phyloP scores from a whole-genome alignment of 179 eudicot species.

The Silene coronaria region DNA sequence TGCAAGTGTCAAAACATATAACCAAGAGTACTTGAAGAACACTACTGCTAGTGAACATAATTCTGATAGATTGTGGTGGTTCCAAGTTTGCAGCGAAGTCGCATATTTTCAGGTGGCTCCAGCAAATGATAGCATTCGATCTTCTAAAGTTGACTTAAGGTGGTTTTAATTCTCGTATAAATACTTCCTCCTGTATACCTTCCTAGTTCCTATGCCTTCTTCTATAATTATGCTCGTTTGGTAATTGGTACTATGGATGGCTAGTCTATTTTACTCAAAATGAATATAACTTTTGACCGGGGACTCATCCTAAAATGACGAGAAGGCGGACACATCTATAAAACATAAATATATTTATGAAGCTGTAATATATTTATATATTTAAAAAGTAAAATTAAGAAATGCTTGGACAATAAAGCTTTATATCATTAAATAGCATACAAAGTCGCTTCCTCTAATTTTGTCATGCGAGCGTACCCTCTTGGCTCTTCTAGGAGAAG shows the following conservation, averaged over 20 bases:
- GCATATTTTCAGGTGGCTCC: conserved; percentile 99
- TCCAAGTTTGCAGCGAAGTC: conserved; percentile 99
- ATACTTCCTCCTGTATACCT: neutral
- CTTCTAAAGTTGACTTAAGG: conserved; percentile 78
- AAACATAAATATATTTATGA: too few species aligned
- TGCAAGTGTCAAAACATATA: conserved; percentile 49
- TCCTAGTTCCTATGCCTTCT: neutral
- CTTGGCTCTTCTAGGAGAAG: too few species aligned
- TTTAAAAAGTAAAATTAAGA: too few species aligned
- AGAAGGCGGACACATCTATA: too few species aligned
- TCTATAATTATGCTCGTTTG: neutral
- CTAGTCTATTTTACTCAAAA: too few species aligned
- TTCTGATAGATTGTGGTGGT: conserved; percentile 91
- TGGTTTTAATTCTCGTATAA: conserved; percentile 21
- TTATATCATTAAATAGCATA: too few species aligned
- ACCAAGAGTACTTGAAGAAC: conserved; percentile 60
- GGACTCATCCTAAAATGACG: too few species aligned
- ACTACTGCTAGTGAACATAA: conserved; percentile 36
- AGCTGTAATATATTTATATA: too few species aligned
- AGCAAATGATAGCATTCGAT: conserved; percentile 79
- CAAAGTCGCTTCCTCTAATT: too few species aligned
- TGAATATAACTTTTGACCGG: too few species aligned
- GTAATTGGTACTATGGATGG: neutral
- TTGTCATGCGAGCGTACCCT: too few species aligned
- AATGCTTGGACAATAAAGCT: too few species aligned